Percentiles rank a stretch among this genome's conserved stretches.
Evolutionary conservation across 768 basidiomycete species (phyloP).

Genomic region (Sporobolomyces pararoseus): DNA sequence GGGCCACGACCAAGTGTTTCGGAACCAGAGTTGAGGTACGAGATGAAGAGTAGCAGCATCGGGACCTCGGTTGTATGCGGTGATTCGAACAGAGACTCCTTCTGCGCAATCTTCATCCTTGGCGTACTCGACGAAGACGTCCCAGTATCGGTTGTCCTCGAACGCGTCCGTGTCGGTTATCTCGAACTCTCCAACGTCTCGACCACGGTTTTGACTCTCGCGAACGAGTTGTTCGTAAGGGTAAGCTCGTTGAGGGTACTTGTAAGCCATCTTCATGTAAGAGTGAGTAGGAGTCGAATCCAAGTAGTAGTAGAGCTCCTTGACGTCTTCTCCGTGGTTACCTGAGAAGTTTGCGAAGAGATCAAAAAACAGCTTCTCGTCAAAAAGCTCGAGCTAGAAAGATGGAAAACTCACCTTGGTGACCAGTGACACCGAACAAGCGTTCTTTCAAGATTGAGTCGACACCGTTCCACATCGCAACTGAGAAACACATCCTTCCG

Average conservation of each 20-base stretch:
- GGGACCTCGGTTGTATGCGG: slow-evolving; percentile 92
- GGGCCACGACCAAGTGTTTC: slow-evolving; percentile 96
- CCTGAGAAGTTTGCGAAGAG: slow-evolving; percentile 52
- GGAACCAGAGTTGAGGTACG: slow-evolving; percentile 93
- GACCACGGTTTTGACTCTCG: slow-evolving; percentile 74
- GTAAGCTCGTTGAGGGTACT: slow-evolving; percentile 86
- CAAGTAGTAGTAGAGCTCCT: slow-evolving; percentile 97
- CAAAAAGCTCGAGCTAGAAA: slow-evolving; percentile 3
- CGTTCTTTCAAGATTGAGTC: slow-evolving; percentile 96
- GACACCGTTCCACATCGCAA: slow-evolving; percentile 90
- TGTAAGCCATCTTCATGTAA: slow-evolving; percentile 99
- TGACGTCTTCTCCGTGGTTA: slow-evolving; percentile 98
- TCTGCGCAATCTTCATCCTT: slow-evolving; percentile 92
- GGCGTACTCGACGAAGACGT: slow-evolving; percentile 98
- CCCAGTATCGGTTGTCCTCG: slow-evolving; percentile 94
- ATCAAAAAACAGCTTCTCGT: no score
- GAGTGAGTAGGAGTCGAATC: slow-evolving; percentile 98
- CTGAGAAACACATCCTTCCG: slow-evolving; percentile 81
- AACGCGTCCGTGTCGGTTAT: slow-evolving; percentile 87
- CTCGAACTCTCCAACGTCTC: slow-evolving; percentile 88
- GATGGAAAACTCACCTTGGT: slow-evolving; percentile 56
- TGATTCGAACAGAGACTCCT: slow-evolving; percentile 85
- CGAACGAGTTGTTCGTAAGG: slow-evolving; percentile 90
- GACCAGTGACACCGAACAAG: slow-evolving; percentile 90
- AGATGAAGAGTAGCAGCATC: slow-evolving; percentile 90